Evolutionary conservation across 495 filamentous ascomycete genomes (phyloP), one percentile per base, ranked within the genome.

Genomic region (Penicillium herquei): DNA sequence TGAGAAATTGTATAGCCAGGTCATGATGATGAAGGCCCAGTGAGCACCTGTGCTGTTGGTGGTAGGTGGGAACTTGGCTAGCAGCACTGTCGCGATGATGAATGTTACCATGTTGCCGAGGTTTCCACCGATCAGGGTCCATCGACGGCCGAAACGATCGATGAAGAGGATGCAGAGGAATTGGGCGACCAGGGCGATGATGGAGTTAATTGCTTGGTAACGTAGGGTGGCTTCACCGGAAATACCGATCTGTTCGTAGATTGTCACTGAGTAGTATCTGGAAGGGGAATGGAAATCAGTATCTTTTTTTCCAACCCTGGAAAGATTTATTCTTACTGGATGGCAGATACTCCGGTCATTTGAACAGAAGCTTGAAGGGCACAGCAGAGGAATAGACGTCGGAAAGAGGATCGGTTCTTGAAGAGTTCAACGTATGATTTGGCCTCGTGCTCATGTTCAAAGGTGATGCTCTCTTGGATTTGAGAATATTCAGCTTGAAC

Each of bases 11-110:
- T 83, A 88, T 1, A 88, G 60, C 85, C 85, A 88, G 26, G 84
- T 87, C 49, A 84, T 82, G 53, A 87, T 80, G 57, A 89, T 89
- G 66, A 89, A 90, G 4, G 82, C 87, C 83, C 87, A 89, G 30
- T 82, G 78, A n/a, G 86, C 85, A 18, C 74, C 75, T 40, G 64
- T 67, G 67, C 84, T 86, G 49, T 72, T 72, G 67, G 44, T 72
- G 42, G 45, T 70, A 1, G 70, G 69, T 0, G 85, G 86, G 68
- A 84, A 88, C 30, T 68, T 58, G 16, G 84, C 83, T 2, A 85
- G 72, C 39, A 85, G 66, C 14, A 70, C 31, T 63, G 71, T 66
- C n/a, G 73, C 70, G 8, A 69, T 56, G 54, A 83, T 77, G 70
- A 83, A 85, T 33, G 77, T 82, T 9, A 85, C 55, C 61, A 77